phyloP scores from a whole-genome alignment of 331 rosid species.

The Malus hybrid region DNA sequence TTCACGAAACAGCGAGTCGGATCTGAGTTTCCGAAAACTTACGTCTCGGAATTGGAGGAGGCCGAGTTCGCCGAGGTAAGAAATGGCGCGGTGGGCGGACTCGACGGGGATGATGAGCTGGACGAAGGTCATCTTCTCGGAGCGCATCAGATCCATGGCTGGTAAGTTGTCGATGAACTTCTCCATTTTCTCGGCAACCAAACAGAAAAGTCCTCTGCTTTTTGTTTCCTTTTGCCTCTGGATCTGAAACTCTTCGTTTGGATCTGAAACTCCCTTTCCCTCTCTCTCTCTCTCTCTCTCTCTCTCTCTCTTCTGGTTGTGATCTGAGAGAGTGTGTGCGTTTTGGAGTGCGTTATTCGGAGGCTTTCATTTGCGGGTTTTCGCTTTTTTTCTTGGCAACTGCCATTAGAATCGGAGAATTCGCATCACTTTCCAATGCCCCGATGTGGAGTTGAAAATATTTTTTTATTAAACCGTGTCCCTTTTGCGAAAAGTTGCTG shows the following conservation, averaged over 20 bases:
- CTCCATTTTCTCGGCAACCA: conserved; percentile 59
- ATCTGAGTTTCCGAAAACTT: conserved; percentile 35
- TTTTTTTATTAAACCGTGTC: no score
- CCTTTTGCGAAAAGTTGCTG: no score
- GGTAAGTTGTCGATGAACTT: conserved; percentile 66
- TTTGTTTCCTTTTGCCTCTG: background rate
- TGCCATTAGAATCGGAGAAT: conserved; percentile 35
- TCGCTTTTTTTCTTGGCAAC: conserved; percentile 22
- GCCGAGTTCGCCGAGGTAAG: conserved; percentile 94
- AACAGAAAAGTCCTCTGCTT: conserved; percentile 19
- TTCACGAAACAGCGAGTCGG: conserved; percentile 4
- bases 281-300: background rate
- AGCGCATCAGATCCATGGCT: conserved; percentile 98
- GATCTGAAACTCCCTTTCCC: conserved; percentile 27
- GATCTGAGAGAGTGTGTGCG: conserved; percentile 12
- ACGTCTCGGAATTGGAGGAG: conserved; percentile 94
- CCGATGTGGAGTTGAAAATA: background rate
- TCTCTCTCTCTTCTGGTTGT: conserved; percentile 8
- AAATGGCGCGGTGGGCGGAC: conserved; percentile 86
- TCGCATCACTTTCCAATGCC: conserved; percentile 2
- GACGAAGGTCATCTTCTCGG: conserved; percentile 95
- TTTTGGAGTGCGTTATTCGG: background rate
- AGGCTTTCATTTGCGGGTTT: background rate
- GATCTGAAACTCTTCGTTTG: conserved; percentile 38
- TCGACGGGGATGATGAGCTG: conserved; percentile 95